Evolutionary conservation across 2,329 filamentous ascomycete genomes (phyloP), one percentile per base, ranked within the genome.

Genomic region (Cytospora mali): DNA sequence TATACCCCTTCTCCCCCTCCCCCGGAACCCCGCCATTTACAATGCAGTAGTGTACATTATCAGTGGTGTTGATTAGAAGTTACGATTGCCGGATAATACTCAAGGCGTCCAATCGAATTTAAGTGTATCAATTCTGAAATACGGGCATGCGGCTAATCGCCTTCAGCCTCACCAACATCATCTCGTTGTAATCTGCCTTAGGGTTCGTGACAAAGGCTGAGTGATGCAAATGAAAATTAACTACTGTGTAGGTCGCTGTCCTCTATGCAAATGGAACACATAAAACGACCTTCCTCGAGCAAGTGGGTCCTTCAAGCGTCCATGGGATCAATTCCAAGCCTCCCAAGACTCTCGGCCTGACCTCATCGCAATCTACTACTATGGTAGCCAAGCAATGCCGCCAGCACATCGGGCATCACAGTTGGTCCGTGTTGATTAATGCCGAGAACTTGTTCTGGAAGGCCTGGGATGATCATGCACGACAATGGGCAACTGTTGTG

Each of bases 301-400:
- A 23, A 46, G 42, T 46, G 42, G 42, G 42, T 46, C 42, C 4
- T 23, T 3, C 42, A 10, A 46, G 31, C 31, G 14, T 33, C 29
- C 29, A 31, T 6, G 11, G 6, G 29, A 23, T 16, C 39, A 23
- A 46, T 21, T 46, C 39, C 39, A n/a, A 23, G 42, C 21, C n/a
- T 4, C 6, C 27, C 58, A 46, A 49, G 50, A 54, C 35, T 54
- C 58, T 60, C 53, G 58, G 58, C 53, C 35, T 23, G 33, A 60
- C 50, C 58, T 60, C 58, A 60, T 54, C 58, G 58, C 58, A 60
- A 60, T 60, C 50, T 53, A n/a, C 25, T 13, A 9, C 35, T 46
- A 3, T 7, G n/a, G 42, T 10, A 42, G 16, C 42, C 18, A 46
- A 18, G n/a, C 42, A 1, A 46, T 23, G 42, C 42, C 21, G 14